A percentile compares a stretch with the other conserved stretches of the same genome.
These are phyloP conservation scores for Betula pendula DNA, from an alignment of 306 rosid genomes.

Conservation along the genomic window DNA sequence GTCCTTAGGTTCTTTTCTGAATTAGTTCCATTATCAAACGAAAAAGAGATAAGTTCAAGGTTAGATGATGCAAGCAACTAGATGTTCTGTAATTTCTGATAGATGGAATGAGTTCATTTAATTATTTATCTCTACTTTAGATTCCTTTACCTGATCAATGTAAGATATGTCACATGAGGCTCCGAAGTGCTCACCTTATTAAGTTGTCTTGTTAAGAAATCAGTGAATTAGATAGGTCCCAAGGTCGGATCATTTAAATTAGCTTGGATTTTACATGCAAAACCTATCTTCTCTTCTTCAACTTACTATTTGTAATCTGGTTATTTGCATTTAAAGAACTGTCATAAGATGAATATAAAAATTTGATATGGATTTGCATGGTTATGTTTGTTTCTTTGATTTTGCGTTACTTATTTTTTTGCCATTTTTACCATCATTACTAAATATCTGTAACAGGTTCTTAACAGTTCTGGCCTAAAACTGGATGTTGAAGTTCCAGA, in stretches of 20 bases:
- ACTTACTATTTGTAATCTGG: not conserved
- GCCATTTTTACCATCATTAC: slow-evolving; percentile 5
- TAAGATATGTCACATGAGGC: not conserved
- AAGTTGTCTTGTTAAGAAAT: not conserved
- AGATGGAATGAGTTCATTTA: not conserved
- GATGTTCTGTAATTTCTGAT: not conserved
- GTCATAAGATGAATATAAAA: not conserved
- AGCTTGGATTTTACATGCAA: not conserved
- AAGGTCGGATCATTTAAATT: not conserved
- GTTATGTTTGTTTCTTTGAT: not conserved
- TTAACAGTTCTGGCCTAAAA: slow-evolving; percentile 57
- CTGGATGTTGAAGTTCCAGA: slow-evolving; percentile 85
- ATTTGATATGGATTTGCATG: not conserved
- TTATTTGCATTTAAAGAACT: not conserved
- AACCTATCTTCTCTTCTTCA: not conserved
- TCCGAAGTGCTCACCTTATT: not conserved
- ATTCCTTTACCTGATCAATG: not conserved
- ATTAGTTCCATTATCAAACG: not conserved
- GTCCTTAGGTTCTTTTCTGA: not conserved
- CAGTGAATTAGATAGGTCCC: not conserved
- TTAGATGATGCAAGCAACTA: not conserved
- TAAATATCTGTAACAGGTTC: slow-evolving; percentile 52
- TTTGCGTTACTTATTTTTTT: not conserved
- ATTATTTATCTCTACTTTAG: not conserved
- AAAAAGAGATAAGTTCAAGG: not conserved